Evolutionary conservation across 805 yeast species (phyloP).

Genomic region (Zygosaccharomyces siamensis): DNA sequence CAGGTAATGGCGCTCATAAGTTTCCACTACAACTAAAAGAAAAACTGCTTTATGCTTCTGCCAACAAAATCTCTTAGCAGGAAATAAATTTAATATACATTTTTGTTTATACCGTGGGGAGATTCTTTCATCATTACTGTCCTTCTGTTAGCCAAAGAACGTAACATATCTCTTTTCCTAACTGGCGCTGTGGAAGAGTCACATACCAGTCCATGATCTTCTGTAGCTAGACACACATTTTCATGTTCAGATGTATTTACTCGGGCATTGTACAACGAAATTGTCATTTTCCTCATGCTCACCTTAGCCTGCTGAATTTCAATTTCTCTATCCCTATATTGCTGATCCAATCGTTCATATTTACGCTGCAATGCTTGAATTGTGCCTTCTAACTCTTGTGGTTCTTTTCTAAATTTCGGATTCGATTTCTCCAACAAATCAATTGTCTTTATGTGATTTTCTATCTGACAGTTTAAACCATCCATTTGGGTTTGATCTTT

Average conservation of each 20-base stretch:
- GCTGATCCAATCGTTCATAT: neutral
- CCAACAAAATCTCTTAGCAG: neutral
- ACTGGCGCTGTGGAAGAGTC: neutral
- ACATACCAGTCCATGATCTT: neutral
- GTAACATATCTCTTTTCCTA: neutral
- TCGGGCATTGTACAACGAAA: neutral
- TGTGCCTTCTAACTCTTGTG: neutral
- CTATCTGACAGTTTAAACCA: neutral
- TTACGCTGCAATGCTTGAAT: neutral
- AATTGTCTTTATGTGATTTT: neutral
- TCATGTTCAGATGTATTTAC: neutral
- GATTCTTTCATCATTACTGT: neutral
- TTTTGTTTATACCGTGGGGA: neutral
- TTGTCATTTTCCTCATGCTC: conserved; percentile 3
- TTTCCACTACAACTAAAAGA: too few relatives aligned
- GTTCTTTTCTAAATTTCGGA: neutral
- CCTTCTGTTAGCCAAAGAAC: conserved; percentile 3
- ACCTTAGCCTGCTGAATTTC: conserved; percentile 3
- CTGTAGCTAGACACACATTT: neutral
- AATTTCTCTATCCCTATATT: neutral
- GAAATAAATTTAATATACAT: neutral
- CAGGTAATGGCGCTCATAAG: too few relatives aligned
- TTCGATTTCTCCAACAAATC: neutral
- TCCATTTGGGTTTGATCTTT: neutral
- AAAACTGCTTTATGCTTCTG: too few relatives aligned